phyloP scores from a whole-genome alignment of 805 yeast genomes.

The Pichia kluyveri region DNA sequence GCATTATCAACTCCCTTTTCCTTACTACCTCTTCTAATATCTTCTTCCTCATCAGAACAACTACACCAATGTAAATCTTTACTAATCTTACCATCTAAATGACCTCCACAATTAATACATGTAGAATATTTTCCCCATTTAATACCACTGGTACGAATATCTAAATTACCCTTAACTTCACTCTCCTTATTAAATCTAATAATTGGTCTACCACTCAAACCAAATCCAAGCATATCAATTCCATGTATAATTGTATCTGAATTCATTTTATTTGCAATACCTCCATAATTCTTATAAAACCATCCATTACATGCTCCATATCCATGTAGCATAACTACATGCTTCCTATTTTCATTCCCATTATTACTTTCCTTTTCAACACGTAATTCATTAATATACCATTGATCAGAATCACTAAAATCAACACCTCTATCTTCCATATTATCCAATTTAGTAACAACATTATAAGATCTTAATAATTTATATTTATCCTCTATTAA shows the following conservation, averaged over 20 bases:
- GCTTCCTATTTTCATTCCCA: conserved; percentile 10
- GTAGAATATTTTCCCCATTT: conserved; percentile 9
- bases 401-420: conserved; percentile 7
- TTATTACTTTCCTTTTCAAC: conserved; percentile 10
- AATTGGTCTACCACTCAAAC: conserved; percentile 41
- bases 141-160: conserved; percentile 17
- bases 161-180: conserved; percentile 16
- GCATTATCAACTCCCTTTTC: neutral
- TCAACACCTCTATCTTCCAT: conserved; percentile 1
- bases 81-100: conserved; percentile 10
- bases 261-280: conserved; percentile 27
- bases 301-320: conserved; percentile 50
- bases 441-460: conserved; percentile 10
- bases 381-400: conserved; percentile 21
- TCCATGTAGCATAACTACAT: conserved; percentile 47
- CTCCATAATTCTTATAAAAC: conserved; percentile 44
- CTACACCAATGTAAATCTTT: conserved; percentile 4
- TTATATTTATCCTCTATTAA: conserved; percentile 6
- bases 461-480: conserved; percentile 12
- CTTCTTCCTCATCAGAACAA: conserved; percentile 6
- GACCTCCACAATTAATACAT: conserved; percentile 9
- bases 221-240: conserved; percentile 46
- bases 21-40: conserved; percentile 1
- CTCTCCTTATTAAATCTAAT: conserved; percentile 18
- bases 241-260: conserved; percentile 26